Percentiles rank a stretch among this genome's conserved stretches.
These are phyloP conservation scores for Cicer judaicum DNA, from an alignment of 306 rosid species.

Conservation along the genomic window DNA sequence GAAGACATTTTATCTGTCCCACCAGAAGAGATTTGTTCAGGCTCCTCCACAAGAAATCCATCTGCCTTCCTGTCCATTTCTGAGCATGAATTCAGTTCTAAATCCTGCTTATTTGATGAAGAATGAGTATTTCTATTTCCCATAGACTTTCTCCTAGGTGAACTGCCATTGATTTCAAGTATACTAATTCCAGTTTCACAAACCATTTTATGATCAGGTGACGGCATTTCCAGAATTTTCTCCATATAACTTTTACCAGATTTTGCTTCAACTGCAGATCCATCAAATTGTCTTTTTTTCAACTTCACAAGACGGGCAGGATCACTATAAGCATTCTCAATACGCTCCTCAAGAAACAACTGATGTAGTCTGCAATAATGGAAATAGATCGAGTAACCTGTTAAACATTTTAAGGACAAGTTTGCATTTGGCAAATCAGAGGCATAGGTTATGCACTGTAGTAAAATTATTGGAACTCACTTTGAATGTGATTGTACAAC, in stretches of 20 bases:
- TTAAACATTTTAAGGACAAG: slow-evolving; percentile 40
- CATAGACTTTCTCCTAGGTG: slow-evolving; percentile 59
- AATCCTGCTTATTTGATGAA: slow-evolving; percentile 57
- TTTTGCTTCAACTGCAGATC: slow-evolving; percentile 61
- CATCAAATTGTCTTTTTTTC: slow-evolving; percentile 75
- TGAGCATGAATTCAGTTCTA: slow-evolving; percentile 46
- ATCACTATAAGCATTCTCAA: slow-evolving; percentile 73
- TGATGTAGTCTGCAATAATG: slow-evolving; percentile 75
- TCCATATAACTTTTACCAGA: slow-evolving; percentile 85
- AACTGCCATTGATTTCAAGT: slow-evolving; percentile 69
- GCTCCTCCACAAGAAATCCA: slow-evolving; percentile 50
- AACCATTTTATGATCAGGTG: slow-evolving; percentile 65
- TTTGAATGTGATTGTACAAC: slow-evolving; percentile 71
- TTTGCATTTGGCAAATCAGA: slow-evolving; percentile 37
- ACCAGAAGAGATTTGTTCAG: slow-evolving; percentile 52
- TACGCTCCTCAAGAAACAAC: slow-evolving; percentile 80
- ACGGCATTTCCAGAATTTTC: slow-evolving; percentile 64
- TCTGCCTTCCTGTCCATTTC: slow-evolving; percentile 44
- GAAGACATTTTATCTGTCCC: slow-evolving; percentile 52
- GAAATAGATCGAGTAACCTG: slow-evolving; percentile 41
- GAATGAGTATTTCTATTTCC: slow-evolving; percentile 58
- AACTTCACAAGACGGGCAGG: slow-evolving; percentile 81
- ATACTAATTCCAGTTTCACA: slow-evolving; percentile 67
- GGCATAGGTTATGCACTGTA: slow-evolving; percentile 38
- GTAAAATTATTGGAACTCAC: slow-evolving; percentile 61